phyloP scores from a whole-genome alignment of 1,139 yeast genomes.

The Scheffersomyces segobiensis region DNA sequence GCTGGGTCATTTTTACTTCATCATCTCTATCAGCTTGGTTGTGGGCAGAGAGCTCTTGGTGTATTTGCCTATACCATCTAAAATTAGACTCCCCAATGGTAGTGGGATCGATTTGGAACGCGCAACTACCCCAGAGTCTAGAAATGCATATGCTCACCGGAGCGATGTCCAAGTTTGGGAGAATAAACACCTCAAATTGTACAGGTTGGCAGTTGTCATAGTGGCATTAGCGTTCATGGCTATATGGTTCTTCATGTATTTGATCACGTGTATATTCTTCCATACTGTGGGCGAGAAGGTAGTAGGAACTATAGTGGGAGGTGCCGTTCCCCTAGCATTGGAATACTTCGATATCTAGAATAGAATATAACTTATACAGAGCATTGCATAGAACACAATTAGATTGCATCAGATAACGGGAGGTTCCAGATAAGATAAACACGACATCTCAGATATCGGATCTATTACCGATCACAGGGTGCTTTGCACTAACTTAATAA shows the following conservation, averaged over 20 bases:
- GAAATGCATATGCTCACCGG: neutral
- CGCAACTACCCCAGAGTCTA: neutral
- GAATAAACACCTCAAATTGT: neutral
- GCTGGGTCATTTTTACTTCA: conserved; percentile 63
- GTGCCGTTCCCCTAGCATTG: conserved; percentile 33
- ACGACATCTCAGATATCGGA: no score
- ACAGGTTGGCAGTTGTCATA: conserved; percentile 2
- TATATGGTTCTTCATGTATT: conserved; percentile 47
- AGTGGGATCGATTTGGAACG: neutral
- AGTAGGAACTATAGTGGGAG: conserved; percentile 51
- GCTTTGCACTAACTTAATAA: no score
- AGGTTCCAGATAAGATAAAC: neutral
- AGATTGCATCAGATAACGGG: neutral
- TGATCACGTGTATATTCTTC: conserved; percentile 59
- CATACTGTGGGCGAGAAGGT: conserved; percentile 61
- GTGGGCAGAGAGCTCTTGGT: conserved; percentile 35
- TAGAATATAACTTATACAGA: neutral
- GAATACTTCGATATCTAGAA: neutral
- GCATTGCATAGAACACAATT: neutral
- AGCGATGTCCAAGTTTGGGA: neutral
- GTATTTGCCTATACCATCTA: neutral
- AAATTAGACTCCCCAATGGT: neutral
- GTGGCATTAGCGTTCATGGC: conserved; percentile 15
- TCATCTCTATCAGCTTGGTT: conserved; percentile 49
- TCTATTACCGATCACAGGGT: no score